Conservation (phyloP, 2,329 filamentous ascomycete genomes). For the Gremmenia infestans region DNA sequence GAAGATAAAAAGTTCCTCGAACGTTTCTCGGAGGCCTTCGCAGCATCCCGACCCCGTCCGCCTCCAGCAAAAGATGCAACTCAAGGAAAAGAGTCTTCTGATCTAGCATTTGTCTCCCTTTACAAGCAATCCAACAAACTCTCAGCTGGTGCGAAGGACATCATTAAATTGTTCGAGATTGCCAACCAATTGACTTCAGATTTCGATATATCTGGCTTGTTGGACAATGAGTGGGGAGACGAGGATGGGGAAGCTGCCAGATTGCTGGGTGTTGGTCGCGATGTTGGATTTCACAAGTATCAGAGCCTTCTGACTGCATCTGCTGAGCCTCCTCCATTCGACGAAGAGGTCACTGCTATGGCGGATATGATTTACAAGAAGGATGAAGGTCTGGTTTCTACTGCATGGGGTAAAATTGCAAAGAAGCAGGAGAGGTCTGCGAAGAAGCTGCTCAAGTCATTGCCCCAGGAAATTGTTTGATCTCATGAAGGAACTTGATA, state of each 20-base stretch:
- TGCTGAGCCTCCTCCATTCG: background rate
- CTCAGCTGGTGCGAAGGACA: conserved; percentile 7
- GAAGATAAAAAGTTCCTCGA: conserved; percentile 17
- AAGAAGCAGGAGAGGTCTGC: conserved; percentile 20
- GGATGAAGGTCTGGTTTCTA: background rate
- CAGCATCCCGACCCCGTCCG: conserved; percentile 13
- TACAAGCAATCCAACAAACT: conserved; percentile 13
- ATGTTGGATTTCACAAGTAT: conserved; percentile 20
- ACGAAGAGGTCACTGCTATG: conserved; percentile 9
- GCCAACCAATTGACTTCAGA: conserved; percentile 9
- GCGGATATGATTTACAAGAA: background rate
- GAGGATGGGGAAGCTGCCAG: conserved; percentile 9
- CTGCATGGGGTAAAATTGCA: conserved; percentile 19
- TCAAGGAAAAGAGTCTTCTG: background rate
- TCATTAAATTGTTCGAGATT: conserved; percentile 17
- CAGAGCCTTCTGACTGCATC: conserved; percentile 8
- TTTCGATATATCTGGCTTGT: conserved; percentile 3
- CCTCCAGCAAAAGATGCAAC: background rate
- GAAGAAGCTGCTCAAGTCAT: conserved; percentile 17
- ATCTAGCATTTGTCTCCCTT: conserved; percentile 14
- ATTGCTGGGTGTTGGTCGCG: conserved; percentile 17
- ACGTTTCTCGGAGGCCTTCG: conserved; percentile 18
- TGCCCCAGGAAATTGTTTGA: conserved; percentile 2
- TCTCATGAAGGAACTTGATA: background rate
- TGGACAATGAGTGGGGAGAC: conserved; percentile 16